Evolutionary conservation across 495 filamentous ascomycete genomes (phyloP), one percentile per base, ranked within the genome.

Genomic region (Podospora conica): DNA sequence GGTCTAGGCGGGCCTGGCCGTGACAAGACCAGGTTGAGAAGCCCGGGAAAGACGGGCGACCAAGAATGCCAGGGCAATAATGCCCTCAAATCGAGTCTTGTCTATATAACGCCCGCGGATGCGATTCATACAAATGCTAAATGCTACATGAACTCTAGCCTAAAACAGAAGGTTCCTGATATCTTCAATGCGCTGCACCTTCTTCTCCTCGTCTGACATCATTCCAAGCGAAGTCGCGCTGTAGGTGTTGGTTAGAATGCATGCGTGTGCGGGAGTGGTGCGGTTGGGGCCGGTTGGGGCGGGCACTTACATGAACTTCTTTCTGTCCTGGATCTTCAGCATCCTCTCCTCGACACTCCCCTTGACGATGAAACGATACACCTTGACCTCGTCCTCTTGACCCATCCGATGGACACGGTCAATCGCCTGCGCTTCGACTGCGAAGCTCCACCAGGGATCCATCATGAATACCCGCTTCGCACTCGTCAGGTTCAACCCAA

Each of bases 381-480:
- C 93, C 54, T 83, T 86, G 1, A 98, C 95, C 73, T 93, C 91
- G 29, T 88, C 84, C 29, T 88, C 85, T 74, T 99, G 96, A 0
- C 96, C 96, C 94, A 99, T 97, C 9, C 96, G 87, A 78, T 99
- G 96, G n/a, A 99, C 93, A 4, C 96, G 90, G 79, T 99, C 96
- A 69, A 99, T 97, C 24, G 96, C 96, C 75, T 99, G 96, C 10
- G 93, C 92, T 76, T 99, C 96, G 24, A 98, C 87, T 3, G 96
- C 93, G 75, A 91, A 97, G 68, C 91, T 95, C 96, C 96, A 99
- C 96, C 96, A 99, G 0, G 96, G 94, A 77, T 99, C 96, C 94
- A 97, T 97, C 90, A 99, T 92, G 75, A 89, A 97, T 11, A 98
- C 96, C 61, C 90, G 81, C 68, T 87, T 91, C 18, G 95, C 95